Evolutionary conservation across 106 monocot species (phyloP).

Genomic region (Cymbidium sinense): DNA sequence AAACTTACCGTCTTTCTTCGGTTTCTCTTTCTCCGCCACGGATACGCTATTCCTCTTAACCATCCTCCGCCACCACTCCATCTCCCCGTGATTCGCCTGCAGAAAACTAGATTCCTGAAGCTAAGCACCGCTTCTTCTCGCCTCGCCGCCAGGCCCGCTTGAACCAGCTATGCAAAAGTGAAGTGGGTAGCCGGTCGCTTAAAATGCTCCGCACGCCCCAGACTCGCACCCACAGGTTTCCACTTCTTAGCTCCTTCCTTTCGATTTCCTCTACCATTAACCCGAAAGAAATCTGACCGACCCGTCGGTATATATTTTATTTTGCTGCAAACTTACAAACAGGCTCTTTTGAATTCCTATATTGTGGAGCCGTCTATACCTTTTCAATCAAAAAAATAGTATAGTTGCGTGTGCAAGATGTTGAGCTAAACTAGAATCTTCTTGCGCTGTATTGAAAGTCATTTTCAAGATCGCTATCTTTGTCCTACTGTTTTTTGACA

Average conservation of each 20-base stretch:
- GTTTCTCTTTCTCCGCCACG: not conserved
- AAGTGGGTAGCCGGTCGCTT: not conserved
- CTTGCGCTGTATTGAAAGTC: no score
- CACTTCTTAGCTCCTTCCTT: slow-evolving; percentile 6
- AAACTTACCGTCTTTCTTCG: not conserved
- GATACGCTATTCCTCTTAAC: not conserved
- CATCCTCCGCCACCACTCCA: slow-evolving; percentile 10
- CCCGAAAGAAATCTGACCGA: not conserved
- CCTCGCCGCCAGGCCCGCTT: not conserved
- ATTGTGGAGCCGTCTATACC: not conserved
- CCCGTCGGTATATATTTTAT: not conserved
- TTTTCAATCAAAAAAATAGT: not conserved
- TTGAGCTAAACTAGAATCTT: no score
- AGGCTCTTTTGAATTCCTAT: not conserved
- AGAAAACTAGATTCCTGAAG: not conserved
- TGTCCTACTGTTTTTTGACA: no score
- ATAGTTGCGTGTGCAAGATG: not conserved
- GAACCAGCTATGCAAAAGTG: not conserved
- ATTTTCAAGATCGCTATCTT: no score
- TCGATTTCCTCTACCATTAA: not conserved
- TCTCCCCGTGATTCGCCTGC: not conserved
- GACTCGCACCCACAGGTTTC: not conserved
- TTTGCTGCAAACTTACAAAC: not conserved
- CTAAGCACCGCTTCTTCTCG: not conserved
- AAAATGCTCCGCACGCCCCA: not conserved